phyloP scores from a whole-genome alignment of 768 basidiomycete species.

The Hortiboletus flavorubellus region DNA sequence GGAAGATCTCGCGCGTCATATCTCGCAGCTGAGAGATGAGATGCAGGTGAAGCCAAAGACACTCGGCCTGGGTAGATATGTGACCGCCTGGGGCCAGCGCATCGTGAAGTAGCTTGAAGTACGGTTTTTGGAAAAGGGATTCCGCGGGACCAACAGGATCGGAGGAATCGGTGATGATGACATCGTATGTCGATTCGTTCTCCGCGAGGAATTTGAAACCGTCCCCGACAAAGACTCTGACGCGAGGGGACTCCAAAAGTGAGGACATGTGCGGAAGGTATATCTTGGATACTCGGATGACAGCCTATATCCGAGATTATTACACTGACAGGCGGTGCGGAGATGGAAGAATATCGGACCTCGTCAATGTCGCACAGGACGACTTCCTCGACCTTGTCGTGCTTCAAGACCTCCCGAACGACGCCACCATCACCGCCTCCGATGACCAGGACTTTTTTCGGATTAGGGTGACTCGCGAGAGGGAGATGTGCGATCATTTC shows the following conservation, averaged over 20 bases:
- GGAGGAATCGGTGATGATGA: constrained; percentile 98
- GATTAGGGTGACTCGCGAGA: constrained; percentile 94
- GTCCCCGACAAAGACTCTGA: constrained; percentile 85
- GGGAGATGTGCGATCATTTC: constrained; percentile 99
- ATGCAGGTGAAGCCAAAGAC: constrained; percentile 88
- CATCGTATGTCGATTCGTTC: constrained; percentile 86
- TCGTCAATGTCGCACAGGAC: constrained; percentile 98
- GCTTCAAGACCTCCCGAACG: constrained; percentile 95
- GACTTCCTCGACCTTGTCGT: constrained; percentile 84
- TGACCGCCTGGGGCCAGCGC: constrained; percentile 86
- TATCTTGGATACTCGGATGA: constrained; percentile 89
- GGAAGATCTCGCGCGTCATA: constrained; percentile 73
- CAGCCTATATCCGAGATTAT: constrained; percentile 52
- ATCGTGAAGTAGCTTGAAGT: constrained; percentile 92
- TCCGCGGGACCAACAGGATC: constrained; percentile 96
- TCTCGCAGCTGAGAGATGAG: constrained; percentile 75
- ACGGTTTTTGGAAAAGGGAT: constrained; percentile 93
- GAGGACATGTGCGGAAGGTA: constrained; percentile 94
- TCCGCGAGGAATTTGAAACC: constrained; percentile 96
- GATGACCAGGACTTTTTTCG: constrained; percentile 93
- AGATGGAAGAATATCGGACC: constrained; percentile 36
- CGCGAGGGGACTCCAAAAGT: constrained; percentile 75
- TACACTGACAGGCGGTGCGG: neutral
- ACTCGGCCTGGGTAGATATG: constrained; percentile 95
- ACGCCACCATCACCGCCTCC: constrained; percentile 99